Base-by-base conservation (phyloP, 2,329 filamentous ascomycete species). In the Aspergillus sp. region DNA sequence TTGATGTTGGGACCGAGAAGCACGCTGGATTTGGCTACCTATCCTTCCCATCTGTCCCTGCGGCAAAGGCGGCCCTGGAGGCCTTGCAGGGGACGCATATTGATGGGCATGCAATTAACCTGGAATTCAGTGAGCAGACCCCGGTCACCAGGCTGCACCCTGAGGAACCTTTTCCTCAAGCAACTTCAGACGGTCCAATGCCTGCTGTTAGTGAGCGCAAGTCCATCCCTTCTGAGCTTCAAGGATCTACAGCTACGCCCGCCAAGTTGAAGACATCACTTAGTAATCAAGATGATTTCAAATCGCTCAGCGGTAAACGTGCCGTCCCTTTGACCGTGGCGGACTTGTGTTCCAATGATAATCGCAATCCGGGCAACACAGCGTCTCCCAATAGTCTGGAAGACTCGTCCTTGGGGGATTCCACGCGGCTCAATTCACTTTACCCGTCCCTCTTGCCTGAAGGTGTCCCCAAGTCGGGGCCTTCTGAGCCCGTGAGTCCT, bases 1-100 rank as follows among this genome's bases (percentile, higher is more conserved):
- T 68, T 38, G 76, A 77, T 59, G 64, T 68, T 11, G 62, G 60
- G 15, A 72, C 75, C 17, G 67, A 68, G 11, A 71, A 67, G 58
- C 75, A 79, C 61, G 72, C 72, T 51, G 76, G 77, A 15, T 78
- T 79, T 66, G 75, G 76, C 27, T 78, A 77, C 59, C 58, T 78
- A 11, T 60, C 68, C 54, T 78, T 79, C 54, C 69, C 70, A 23
- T 74, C 75, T 1, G 63, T 64, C 8, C 64, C 73, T 57, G 71
- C 73, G 8, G 76, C 77, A 47, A 72, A 68, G 25, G 73, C 70
- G 47, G 77, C 75, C 23, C 66, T 78, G 51, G 64, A 73, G 42
- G 72, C 70, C 25, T 62, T 79, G 19, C 75, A 76, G 59, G 74
- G 76, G 30, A 61, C 66, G 13, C 59, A 70, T 57, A 74, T 79